phyloP scores from a whole-genome alignment of 768 basidiomycete species.

The Suillus sp. region DNA sequence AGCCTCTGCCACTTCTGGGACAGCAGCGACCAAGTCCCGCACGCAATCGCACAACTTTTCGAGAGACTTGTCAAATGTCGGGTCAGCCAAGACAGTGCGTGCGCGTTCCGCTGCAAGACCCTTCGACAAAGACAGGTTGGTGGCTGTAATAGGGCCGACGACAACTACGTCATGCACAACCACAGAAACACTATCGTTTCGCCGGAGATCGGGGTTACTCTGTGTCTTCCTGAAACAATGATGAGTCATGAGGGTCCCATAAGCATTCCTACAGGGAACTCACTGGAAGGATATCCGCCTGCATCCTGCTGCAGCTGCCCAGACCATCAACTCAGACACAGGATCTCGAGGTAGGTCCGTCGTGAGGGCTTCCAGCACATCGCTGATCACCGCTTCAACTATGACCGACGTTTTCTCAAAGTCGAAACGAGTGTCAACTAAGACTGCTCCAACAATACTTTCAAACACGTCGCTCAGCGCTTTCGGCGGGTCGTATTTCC shows the following conservation, averaged over 20 bases:
- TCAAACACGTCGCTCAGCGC: constrained; percentile 84
- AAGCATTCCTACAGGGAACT: constrained; percentile 23
- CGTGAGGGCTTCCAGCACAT: constrained; percentile 60
- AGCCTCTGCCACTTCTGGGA: constrained; percentile 20
- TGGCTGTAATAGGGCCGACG: constrained; percentile 61
- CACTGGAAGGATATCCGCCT: constrained; percentile 48
- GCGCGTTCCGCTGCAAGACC: constrained; percentile 69
- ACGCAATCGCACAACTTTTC: constrained; percentile 45
- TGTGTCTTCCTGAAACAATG: constrained; percentile 39
- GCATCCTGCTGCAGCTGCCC: constrained; percentile 64
- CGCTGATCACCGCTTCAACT: constrained; percentile 64
- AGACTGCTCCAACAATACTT: constrained; percentile 79
- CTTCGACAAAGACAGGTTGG: constrained; percentile 62
- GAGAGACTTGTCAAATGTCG: constrained; percentile 47
- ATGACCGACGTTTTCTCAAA: constrained; percentile 67
- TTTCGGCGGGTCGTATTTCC: constrained; percentile 88
- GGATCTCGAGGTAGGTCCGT: constrained; percentile 70
- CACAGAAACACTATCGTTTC: constrained; percentile 56
- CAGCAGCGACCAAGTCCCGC: constrained; percentile 12
- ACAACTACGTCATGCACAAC: constrained; percentile 59
- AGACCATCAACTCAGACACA: constrained; percentile 68
- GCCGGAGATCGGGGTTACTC: constrained; percentile 44
- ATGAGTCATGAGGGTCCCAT: constrained; percentile 9
- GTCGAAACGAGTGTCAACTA: constrained; percentile 78
- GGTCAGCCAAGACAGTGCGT: constrained; percentile 51